phyloP scores from a whole-genome alignment of 768 basidiomycete species.

The Psilocybe subaeruginosa region DNA sequence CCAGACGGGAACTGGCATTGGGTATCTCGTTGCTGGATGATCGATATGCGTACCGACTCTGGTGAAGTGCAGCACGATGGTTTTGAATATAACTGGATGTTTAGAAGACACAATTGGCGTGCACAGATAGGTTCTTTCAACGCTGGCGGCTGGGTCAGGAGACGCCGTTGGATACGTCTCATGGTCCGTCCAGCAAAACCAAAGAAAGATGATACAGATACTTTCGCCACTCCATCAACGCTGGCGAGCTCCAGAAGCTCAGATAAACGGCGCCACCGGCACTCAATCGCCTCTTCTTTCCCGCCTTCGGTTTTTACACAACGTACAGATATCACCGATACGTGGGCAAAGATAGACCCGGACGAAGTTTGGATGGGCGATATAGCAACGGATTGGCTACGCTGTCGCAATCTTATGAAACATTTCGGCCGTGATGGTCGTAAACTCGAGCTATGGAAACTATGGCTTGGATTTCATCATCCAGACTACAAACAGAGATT shows the following conservation, averaged over 20 bases:
- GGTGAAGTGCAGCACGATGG: slow-evolving; percentile 81
- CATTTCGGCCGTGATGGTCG: slow-evolving; percentile 65
- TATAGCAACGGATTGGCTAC: slow-evolving; percentile 58
- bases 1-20: slow-evolving; percentile 84
- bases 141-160: slow-evolving; percentile 74
- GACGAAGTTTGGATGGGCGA: slow-evolving; percentile 59
- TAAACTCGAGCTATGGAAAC: slow-evolving; percentile 75
- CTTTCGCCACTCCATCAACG: slow-evolving; percentile 2
- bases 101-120: slow-evolving; percentile 69
- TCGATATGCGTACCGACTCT: slow-evolving; percentile 80
- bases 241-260: slow-evolving; percentile 4
- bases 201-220: slow-evolving; percentile 19
- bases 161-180: slow-evolving; percentile 81
- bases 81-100: slow-evolving; percentile 85
- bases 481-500: slow-evolving; percentile 26
- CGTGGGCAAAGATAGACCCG: slow-evolving; percentile 28
- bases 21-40: slow-evolving; percentile 84
- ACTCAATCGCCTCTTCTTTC: slow-evolving; percentile 34
- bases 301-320: slow-evolving; percentile 30
- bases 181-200: slow-evolving; percentile 70
- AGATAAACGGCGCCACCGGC: slow-evolving; percentile 14
- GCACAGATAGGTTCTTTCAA: slow-evolving; percentile 60
- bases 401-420: slow-evolving; percentile 56
- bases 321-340: slow-evolving; percentile 21
- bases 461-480: slow-evolving; percentile 60